These are phyloP conservation scores for Bipolaris oryzae DNA, from an alignment of 2,329 filamentous ascomycete genomes.

Conservation along the genomic window DNA sequence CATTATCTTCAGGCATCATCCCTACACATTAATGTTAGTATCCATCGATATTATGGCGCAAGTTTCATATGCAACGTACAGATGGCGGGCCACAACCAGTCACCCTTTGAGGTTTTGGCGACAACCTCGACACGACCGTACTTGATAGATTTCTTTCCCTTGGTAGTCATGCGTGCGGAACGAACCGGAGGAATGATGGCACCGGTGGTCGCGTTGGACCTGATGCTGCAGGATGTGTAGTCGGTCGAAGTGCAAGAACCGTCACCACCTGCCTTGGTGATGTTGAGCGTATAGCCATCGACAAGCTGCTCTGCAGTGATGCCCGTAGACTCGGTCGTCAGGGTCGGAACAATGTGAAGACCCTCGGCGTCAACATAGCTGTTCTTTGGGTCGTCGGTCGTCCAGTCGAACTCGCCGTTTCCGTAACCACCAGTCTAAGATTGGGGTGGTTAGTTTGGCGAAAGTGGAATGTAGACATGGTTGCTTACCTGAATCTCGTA, in stretches of 20 bases:
- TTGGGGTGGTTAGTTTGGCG: neutral
- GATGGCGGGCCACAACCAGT: conserved; percentile 89
- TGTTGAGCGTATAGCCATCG: conserved; percentile 46
- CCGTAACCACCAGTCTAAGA: conserved; percentile 68
- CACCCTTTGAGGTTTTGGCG: conserved; percentile 74
- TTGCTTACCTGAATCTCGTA: conserved; percentile 68
- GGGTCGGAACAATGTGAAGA: conserved; percentile 76
- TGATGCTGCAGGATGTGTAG: conserved; percentile 66
- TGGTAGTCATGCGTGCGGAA: conserved; percentile 78
- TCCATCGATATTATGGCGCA: too few relatives aligned
- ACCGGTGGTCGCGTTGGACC: conserved; percentile 76
- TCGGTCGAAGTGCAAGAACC: conserved; percentile 70
- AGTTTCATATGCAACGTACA: conserved; percentile 51
- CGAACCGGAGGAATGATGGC: conserved; percentile 76
- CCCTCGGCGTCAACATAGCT: conserved; percentile 71
- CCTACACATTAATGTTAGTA: conserved; percentile 49
- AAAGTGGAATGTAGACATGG: neutral
- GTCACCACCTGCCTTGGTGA: conserved; percentile 41
- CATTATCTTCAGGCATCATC: conserved; percentile 65
- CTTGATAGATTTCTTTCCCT: conserved; percentile 72
- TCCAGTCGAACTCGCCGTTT: conserved; percentile 73
- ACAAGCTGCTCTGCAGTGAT: conserved; percentile 70
- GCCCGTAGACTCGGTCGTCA: conserved; percentile 68
- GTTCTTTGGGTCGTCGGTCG: conserved; percentile 73
- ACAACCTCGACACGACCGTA: conserved; percentile 81